Evolutionary conservation across 441 rosid genomes (phyloP).

Genomic region (Mallotus japonicus): DNA sequence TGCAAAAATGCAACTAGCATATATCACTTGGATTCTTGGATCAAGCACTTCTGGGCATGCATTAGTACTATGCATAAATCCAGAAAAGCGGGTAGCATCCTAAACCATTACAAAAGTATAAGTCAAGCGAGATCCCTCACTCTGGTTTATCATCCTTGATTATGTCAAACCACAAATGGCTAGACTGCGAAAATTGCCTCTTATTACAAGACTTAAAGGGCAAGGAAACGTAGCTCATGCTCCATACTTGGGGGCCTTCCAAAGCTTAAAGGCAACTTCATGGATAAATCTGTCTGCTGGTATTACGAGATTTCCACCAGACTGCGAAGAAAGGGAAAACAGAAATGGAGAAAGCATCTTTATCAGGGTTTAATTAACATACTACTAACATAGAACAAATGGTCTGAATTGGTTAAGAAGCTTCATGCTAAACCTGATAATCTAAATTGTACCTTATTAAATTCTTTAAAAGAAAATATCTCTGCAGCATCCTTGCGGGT

Average conservation of each 20-base stretch:
- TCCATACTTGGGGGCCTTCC: slow-evolving; percentile 98
- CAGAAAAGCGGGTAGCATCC: background rate
- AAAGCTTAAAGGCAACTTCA: slow-evolving; percentile 91
- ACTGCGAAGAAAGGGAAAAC: slow-evolving; percentile 38
- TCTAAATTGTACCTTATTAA: slow-evolving; percentile 53
- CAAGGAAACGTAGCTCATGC: slow-evolving; percentile 41
- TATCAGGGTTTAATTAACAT: background rate
- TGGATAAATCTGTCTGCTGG: slow-evolving; percentile 89
- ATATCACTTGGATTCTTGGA: background rate
- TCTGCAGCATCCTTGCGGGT: slow-evolving; percentile 71
- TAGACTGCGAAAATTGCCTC: background rate
- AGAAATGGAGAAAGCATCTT: slow-evolving; percentile 7
- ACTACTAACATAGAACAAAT: background rate
- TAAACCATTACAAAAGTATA: background rate
- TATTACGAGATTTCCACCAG: slow-evolving; percentile 67
- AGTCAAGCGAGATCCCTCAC: background rate
- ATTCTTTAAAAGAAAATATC: slow-evolving; percentile 60
- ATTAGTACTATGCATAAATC: background rate
- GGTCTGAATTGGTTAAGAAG: background rate
- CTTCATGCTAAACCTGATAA: background rate
- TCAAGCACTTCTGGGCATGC: background rate
- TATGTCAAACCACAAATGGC: background rate
- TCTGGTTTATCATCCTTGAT: background rate
- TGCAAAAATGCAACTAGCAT: background rate
- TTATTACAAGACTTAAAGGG: background rate